Evolutionary conservation across 352 stramenopile genomes (phyloP).

Genomic region (Elongisporangium anandrum): DNA sequence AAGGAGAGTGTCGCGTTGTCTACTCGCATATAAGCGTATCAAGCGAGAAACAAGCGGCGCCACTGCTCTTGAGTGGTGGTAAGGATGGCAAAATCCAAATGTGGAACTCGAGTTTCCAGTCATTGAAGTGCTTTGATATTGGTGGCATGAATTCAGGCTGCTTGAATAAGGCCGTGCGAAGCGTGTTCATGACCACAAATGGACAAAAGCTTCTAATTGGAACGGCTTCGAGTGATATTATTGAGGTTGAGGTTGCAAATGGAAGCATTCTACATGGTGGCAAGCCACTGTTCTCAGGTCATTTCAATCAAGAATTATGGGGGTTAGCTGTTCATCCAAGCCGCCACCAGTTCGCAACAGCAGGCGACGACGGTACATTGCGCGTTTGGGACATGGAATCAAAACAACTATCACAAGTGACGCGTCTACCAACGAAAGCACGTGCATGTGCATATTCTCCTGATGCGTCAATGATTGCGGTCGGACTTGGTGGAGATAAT

Average conservation of each 20-base stretch:
- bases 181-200: slow-evolving; percentile 34
- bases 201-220: slow-evolving; percentile 67
- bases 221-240: slow-evolving; percentile 86
- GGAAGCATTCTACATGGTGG: slow-evolving; percentile 29
- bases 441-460: slow-evolving; percentile 85
- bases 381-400: slow-evolving; percentile 80
- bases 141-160: slow-evolving; percentile 24
- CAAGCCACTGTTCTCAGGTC: slow-evolving; percentile 49
- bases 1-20: slow-evolving; percentile 44
- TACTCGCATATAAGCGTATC: slow-evolving; percentile 8
- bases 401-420: slow-evolving; percentile 35
- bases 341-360: slow-evolving; percentile 54
- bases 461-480: slow-evolving; percentile 78
- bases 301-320: slow-evolving; percentile 77
- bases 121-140: slow-evolving; percentile 66
- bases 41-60: not conserved
- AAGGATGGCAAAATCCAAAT: slow-evolving; percentile 73
- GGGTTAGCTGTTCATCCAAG: slow-evolving; percentile 74
- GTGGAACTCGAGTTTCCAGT: slow-evolving; percentile 61
- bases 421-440: slow-evolving; percentile 34
- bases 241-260: slow-evolving; percentile 51
- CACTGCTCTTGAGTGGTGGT: slow-evolving; percentile 48
- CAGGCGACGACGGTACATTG: slow-evolving; percentile 77
- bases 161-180: slow-evolving; percentile 39
- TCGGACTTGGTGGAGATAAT: slow-evolving; percentile 75